Evolutionary conservation across 139 green algal species (phyloP).

Genomic region (Yamagishiella unicocca): DNA sequence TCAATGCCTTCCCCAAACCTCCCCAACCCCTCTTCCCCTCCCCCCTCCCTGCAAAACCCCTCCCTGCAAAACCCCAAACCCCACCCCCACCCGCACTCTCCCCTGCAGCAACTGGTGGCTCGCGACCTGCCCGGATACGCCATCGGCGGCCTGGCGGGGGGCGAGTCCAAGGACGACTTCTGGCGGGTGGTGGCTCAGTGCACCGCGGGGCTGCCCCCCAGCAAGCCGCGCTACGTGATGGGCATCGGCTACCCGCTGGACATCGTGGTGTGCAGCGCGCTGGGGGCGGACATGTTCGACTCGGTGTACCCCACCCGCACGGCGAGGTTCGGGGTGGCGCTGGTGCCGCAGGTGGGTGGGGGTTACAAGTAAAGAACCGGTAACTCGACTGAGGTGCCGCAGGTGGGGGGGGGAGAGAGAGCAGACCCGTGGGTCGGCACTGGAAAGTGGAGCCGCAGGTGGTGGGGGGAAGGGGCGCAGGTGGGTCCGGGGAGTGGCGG

Average conservation of each 20-base stretch:
- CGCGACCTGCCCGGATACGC: conserved; percentile 91
- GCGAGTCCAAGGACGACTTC: conserved; percentile 95
- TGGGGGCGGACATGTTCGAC: conserved; percentile 97
- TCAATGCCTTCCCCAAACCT: no score
- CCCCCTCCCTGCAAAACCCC: neutral
- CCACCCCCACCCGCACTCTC: neutral
- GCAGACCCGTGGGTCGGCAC: no score
- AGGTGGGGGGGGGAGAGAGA: no score
- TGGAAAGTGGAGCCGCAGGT: no score
- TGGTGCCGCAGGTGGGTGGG: conserved; percentile 70
- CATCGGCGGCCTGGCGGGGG: conserved; percentile 95
- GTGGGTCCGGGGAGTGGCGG: no score
- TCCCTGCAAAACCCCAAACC: neutral
- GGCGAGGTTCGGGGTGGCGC: conserved; percentile 94
- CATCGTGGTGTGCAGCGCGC: conserved; percentile 93
- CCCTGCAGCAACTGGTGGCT: conserved; percentile 66
- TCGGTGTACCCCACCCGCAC: conserved; percentile 96
- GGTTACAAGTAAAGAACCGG: no score
- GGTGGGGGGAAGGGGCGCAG: neutral
- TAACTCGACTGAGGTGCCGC: neutral
- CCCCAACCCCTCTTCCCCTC: no score
- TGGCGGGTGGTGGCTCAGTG: conserved; percentile 92
- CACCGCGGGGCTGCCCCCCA: conserved; percentile 63
- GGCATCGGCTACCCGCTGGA: conserved; percentile 93
- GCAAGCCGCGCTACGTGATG: conserved; percentile 96